Percentiles rank a stretch among this genome's conserved stretches.
phyloP scores from a whole-genome alignment of 176 grass and related monocot genomes.

The Bolboschoenus planiculmis region DNA sequence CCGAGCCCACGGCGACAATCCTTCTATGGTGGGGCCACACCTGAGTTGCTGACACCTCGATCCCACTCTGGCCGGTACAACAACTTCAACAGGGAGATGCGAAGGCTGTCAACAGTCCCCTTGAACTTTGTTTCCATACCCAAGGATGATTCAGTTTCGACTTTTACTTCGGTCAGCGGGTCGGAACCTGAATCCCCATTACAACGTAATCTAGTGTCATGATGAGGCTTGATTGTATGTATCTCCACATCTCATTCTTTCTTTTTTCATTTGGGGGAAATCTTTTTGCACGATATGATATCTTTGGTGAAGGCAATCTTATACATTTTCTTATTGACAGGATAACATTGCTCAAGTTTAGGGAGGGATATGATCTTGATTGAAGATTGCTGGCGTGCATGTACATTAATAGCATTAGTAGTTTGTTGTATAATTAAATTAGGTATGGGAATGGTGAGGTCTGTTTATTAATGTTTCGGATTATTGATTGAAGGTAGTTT shows the following conservation, averaged over 20 bases:
- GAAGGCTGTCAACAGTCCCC: conserved; percentile 49
- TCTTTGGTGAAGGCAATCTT: background rate
- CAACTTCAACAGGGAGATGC: conserved; percentile 59
- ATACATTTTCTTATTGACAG: background rate
- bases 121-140: conserved; percentile 49
- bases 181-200: conserved; percentile 91
- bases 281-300: conserved; percentile 14
- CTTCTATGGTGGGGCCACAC: conserved; percentile 53
- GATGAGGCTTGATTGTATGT: conserved; percentile 2
- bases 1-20: conserved; percentile 54
- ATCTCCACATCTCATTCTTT: background rate
- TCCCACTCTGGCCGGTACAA: conserved; percentile 70
- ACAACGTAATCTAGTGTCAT: conserved; percentile 24
- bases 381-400: conserved; percentile 18
- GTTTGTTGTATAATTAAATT: conserved; percentile 27
- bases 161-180: conserved; percentile 94
- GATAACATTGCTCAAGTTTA: background rate
- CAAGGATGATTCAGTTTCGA: conserved; percentile 73
- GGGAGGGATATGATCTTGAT: background rate
- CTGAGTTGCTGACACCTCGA: conserved; percentile 77
- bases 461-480: conserved; percentile 10
- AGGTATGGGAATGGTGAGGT: conserved; percentile 18
- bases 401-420: conserved; percentile 30
- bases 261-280: conserved; percentile 28
- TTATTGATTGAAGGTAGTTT: conserved; percentile 15